A percentile compares a stretch with the other conserved stretches of the same genome.
These are phyloP conservation scores for Globisporangium iwayamae DNA, from an alignment of 352 stramenopile genomes.

Conservation along the genomic window DNA sequence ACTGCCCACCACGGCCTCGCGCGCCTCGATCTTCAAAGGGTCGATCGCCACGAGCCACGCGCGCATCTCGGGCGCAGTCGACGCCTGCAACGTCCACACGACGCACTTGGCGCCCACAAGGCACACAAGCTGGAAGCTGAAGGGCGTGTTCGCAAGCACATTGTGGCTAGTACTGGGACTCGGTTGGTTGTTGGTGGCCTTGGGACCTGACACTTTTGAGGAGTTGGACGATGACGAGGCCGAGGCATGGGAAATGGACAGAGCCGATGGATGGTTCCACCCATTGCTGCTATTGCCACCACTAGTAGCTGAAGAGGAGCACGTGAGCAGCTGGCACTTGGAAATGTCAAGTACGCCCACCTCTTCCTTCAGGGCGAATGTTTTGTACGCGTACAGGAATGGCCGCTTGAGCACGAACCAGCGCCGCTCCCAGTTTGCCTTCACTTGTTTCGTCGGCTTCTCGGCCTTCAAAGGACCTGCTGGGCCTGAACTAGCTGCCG, in stretches of 20 bases:
- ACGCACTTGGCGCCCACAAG: constrained; percentile 43
- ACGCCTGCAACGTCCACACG: constrained; percentile 76
- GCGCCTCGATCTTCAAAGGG: constrained; percentile 57
- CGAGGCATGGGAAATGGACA: constrained; percentile 5
- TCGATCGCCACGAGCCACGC: constrained; percentile 73
- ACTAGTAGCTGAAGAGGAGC: constrained; percentile 6
- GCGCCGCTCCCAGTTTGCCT: constrained; percentile 49
- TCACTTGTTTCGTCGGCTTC: constrained; percentile 6
- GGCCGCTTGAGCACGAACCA: constrained; percentile 82
- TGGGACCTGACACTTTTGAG: background rate
- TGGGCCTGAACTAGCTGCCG: background rate
- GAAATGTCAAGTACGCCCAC: constrained; percentile 73
- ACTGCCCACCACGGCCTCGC: constrained; percentile 20
- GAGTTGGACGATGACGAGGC: constrained; percentile 1
- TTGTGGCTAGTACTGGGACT: background rate
- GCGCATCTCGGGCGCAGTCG: constrained; percentile 55
- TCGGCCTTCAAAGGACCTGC: background rate
- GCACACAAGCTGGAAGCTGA: constrained; percentile 71
- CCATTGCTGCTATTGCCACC: background rate
- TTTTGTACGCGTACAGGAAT: constrained; percentile 77
- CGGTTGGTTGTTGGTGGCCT: background rate
- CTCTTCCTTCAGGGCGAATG: constrained; percentile 59
- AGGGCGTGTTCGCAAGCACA: constrained; percentile 30
- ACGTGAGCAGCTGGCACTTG: constrained; percentile 51
- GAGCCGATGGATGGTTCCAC: constrained; percentile 2